Evolutionary conservation across 2,329 filamentous ascomycete species (phyloP).

Genomic region (Sclerotiophoma versabilis): DNA sequence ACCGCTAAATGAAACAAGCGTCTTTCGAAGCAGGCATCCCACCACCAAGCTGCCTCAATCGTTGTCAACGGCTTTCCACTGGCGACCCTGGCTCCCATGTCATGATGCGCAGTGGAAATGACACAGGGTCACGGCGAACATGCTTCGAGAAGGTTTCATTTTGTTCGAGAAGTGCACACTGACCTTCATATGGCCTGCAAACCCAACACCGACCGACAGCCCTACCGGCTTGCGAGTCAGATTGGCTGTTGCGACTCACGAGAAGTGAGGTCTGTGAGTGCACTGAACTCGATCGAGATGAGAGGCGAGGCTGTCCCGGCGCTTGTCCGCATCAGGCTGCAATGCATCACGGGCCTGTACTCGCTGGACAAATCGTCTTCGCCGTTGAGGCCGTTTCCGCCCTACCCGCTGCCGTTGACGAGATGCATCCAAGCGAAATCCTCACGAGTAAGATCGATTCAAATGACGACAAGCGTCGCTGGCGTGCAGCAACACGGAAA

Average conservation of each 20-base stretch:
- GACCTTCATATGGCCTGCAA: background rate
- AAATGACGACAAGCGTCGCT: constrained; percentile 14
- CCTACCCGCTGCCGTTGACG: constrained; percentile 19
- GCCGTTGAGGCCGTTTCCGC: constrained; percentile 20
- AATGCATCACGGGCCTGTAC: constrained; percentile 7
- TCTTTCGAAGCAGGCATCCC: constrained; percentile 24
- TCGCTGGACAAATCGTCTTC: constrained; percentile 12
- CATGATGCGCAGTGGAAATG: constrained; percentile 26
- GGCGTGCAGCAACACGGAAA: constrained; percentile 13
- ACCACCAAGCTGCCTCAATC: constrained; percentile 36
- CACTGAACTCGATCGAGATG: constrained; percentile 1
- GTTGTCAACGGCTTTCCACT: constrained; percentile 41
- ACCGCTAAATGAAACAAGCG: constrained; percentile 44
- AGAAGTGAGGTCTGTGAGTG: background rate
- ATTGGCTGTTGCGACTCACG: background rate
- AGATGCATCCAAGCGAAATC: constrained; percentile 19
- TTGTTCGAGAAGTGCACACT: constrained; percentile 22
- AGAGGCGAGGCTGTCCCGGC: constrained; percentile 3
- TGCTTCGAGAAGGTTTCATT: constrained; percentile 43
- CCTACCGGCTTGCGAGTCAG: constrained; percentile 20
- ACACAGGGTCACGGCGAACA: constrained; percentile 34
- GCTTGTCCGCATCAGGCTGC: constrained; percentile 5
- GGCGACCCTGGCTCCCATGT: constrained; percentile 31
- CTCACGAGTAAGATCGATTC: constrained; percentile 15
- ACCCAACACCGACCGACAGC: constrained; percentile 1